phyloP scores from a whole-genome alignment of 192 early-diverging fungal genomes.

The Entomortierella beljakovae region DNA sequence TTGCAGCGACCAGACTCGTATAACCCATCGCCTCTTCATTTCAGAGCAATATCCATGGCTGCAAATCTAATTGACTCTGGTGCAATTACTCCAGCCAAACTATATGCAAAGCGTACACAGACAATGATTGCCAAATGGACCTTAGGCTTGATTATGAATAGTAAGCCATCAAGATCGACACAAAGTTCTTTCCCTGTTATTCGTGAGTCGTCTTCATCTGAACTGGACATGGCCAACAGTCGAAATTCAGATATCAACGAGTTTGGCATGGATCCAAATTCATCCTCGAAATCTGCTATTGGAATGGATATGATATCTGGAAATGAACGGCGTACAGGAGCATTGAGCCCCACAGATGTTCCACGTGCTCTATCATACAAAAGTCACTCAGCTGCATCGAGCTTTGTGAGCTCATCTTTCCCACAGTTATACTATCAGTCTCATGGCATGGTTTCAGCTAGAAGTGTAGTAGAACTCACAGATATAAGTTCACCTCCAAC shows the following conservation, averaged over 20 bases:
- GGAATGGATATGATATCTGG: slow-evolving; percentile 25
- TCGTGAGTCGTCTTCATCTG: slow-evolving; percentile 34
- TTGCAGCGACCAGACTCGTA: slow-evolving; percentile 38
- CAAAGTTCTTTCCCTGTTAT: slow-evolving; percentile 26
- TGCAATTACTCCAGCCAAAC: slow-evolving; percentile 45
- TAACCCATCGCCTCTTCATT: slow-evolving; percentile 45
- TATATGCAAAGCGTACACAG: slow-evolving; percentile 46
- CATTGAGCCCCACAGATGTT: slow-evolving; percentile 22
- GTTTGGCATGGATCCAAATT: not conserved
- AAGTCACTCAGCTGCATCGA: slow-evolving; percentile 18
- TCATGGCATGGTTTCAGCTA: not conserved
- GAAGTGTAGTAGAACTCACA: slow-evolving; percentile 42
- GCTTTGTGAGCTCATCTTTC: slow-evolving; percentile 30
- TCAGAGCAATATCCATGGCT: slow-evolving; percentile 45
- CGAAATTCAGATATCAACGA: slow-evolving; percentile 3
- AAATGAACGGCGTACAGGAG: slow-evolving; percentile 14
- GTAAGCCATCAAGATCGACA: slow-evolving; percentile 3
- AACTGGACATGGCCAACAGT: slow-evolving; percentile 19
- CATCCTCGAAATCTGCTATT: not conserved
- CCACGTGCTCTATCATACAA: slow-evolving; percentile 35
- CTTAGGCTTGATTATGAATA: slow-evolving; percentile 46
- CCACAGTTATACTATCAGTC: slow-evolving; percentile 19
- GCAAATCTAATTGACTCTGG: slow-evolving; percentile 50
- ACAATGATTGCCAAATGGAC: slow-evolving; percentile 55
- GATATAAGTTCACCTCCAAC: slow-evolving; percentile 30